phyloP scores from a whole-genome alignment of 2,329 filamentous ascomycete species.

The Gnomoniopsis smithogilvyi region DNA sequence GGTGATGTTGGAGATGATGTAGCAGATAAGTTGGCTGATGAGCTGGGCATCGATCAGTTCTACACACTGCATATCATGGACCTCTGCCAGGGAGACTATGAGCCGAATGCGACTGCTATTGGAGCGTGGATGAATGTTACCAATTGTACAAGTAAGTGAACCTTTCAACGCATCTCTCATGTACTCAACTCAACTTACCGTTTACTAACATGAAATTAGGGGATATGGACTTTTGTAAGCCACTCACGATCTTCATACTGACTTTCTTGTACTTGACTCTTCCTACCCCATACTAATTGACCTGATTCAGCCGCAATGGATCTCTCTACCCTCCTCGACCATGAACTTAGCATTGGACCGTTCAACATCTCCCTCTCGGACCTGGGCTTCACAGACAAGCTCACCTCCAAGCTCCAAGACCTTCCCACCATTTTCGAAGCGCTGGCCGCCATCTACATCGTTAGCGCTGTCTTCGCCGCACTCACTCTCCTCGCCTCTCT shows the following conservation, averaged over 20 bases:
- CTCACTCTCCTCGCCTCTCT: conserved; percentile 39
- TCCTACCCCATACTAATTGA: not conserved
- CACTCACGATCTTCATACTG: no score
- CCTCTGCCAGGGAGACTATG: conserved; percentile 28
- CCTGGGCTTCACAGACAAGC: conserved; percentile 40
- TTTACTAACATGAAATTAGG: not conserved
- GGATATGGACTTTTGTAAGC: conserved; percentile 20
- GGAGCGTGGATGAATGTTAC: conserved; percentile 23
- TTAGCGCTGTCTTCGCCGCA: conserved; percentile 40
- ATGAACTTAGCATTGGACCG: conserved; percentile 42
- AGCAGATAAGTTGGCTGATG: conserved; percentile 24
- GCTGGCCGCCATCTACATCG: conserved; percentile 46
- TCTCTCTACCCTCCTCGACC: conserved; percentile 43
- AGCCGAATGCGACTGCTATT: conserved; percentile 23
- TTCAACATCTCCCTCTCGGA: conserved; percentile 41
- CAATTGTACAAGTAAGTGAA: conserved; percentile 23
- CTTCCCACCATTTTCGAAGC: conserved; percentile 47
- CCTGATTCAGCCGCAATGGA: conserved; percentile 34
- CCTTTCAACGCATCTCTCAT: conserved; percentile 12
- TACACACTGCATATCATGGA: conserved; percentile 31
- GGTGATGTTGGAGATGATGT: conserved; percentile 31
- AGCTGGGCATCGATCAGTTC: conserved; percentile 31
- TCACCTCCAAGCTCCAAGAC: conserved; percentile 46
- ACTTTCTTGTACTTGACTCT: not conserved
- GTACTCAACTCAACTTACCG: not conserved